phyloP scores from a whole-genome alignment of 2,329 filamentous ascomycete genomes.

The Botryotinia convoluta region DNA sequence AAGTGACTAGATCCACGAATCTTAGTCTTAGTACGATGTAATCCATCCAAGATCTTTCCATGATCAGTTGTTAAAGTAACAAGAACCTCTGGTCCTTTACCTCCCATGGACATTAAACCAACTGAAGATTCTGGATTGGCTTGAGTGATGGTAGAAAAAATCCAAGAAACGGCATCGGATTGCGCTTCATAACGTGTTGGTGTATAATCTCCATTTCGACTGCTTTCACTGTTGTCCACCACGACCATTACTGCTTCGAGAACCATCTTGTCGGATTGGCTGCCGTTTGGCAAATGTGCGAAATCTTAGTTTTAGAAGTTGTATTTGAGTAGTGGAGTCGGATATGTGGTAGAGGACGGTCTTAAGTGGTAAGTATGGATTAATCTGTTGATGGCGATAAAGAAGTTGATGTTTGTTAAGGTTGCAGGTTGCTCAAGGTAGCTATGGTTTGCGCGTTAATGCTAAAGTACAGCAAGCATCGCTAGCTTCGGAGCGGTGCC shows the following conservation, averaged over 20 bases:
- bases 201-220: constrained; percentile 89
- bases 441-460: constrained; percentile 23
- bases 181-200: constrained; percentile 96
- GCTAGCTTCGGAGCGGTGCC: background rate
- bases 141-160: constrained; percentile 94
- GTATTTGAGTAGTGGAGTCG: background rate
- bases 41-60: constrained; percentile 87
- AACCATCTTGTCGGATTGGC: constrained; percentile 68
- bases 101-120: constrained; percentile 98
- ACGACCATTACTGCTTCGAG: constrained; percentile 99
- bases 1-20: constrained; percentile 87
- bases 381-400: constrained; percentile 4
- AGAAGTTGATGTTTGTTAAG: constrained; percentile 14
- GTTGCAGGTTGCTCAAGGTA: constrained; percentile 20
- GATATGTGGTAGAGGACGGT: background rate
- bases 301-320: background rate
- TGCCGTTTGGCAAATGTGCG: constrained; percentile 15
- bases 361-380: background rate
- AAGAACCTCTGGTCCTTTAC: constrained; percentile 93
- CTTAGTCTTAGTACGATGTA: constrained; percentile 86
- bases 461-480: constrained; percentile 11
- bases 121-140: constrained; percentile 96
- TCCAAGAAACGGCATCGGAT: constrained; percentile 88
- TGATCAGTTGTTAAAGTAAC: constrained; percentile 95
- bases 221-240: constrained; percentile 99